Evolutionary conservation across 2,329 filamentous ascomycete species (phyloP).

Genomic region (Didymella pomorum): DNA sequence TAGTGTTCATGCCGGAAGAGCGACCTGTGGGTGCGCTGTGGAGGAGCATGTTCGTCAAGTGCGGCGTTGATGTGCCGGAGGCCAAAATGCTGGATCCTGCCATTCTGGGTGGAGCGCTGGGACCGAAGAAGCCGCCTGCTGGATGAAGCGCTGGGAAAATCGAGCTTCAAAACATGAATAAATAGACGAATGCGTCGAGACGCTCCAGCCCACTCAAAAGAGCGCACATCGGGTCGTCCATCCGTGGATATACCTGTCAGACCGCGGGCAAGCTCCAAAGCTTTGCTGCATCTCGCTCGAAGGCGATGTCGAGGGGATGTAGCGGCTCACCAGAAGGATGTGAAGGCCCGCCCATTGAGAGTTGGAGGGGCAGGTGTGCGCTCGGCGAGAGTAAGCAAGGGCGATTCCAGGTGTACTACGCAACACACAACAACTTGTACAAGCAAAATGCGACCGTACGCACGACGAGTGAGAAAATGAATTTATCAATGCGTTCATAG

Average conservation of each 20-base stretch:
- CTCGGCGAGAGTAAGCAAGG: no score
- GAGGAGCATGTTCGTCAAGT: slow-evolving; percentile 48
- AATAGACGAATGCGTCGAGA: no score
- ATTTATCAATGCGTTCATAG: no score
- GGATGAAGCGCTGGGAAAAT: slow-evolving; percentile 1
- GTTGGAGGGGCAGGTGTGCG: no score
- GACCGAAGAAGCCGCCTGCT: slow-evolving; percentile 21
- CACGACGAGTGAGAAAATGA: no score
- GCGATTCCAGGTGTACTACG: no score
- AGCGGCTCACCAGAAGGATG: no score
- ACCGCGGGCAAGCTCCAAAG: background rate
- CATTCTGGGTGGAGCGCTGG: slow-evolving; percentile 40
- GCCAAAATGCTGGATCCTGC: slow-evolving; percentile 41
- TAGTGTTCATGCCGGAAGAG: slow-evolving; percentile 49
- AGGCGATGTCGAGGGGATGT: no score
- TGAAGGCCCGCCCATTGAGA: no score
- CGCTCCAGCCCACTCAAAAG: background rate
- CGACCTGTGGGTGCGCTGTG: slow-evolving; percentile 43
- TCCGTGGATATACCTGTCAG: background rate
- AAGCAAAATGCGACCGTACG: no score
- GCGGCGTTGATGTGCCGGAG: slow-evolving; percentile 43
- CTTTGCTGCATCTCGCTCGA: no score
- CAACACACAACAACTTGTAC: no score
- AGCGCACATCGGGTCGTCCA: background rate
- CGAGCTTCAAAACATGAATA: background rate